Evolutionary conservation across 345 rosid genomes (phyloP).

Genomic region (Mercurialis annua): DNA sequence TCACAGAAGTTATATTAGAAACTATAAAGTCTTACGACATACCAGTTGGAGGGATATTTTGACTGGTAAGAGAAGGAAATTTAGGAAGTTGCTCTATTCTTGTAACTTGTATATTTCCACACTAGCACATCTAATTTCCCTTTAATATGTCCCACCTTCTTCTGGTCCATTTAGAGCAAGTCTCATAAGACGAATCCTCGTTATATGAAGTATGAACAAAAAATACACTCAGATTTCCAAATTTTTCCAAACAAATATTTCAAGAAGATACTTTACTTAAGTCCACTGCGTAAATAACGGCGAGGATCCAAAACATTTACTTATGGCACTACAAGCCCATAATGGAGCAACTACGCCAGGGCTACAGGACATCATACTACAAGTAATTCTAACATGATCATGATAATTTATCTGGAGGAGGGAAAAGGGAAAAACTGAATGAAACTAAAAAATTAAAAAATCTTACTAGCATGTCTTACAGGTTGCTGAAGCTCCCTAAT

Average conservation of each 20-base stretch:
- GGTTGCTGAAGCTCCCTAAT: constrained; percentile 12
- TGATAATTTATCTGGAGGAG: neutral
- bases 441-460: neutral
- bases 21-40: too few species aligned
- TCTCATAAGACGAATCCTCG: neutral
- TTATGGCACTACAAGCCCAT: neutral
- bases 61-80: too few species aligned
- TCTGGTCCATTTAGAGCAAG: too few species aligned
- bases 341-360: neutral
- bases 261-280: neutral
- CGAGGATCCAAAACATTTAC: neutral
- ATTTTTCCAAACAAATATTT: neutral
- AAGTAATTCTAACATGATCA: neutral
- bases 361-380: neutral
- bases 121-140: too few species aligned
- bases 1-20: too few species aligned
- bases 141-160: too few species aligned
- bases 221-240: neutral
- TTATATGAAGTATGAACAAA: neutral
- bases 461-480: constrained; percentile 9
- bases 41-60: too few species aligned
- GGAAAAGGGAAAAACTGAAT: neutral
- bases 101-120: too few species aligned
- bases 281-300: neutral
- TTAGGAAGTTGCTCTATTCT: too few species aligned